Conservation (phyloP, 2,329 filamentous ascomycete genomes). For the Sporothrix curviconia region DNA sequence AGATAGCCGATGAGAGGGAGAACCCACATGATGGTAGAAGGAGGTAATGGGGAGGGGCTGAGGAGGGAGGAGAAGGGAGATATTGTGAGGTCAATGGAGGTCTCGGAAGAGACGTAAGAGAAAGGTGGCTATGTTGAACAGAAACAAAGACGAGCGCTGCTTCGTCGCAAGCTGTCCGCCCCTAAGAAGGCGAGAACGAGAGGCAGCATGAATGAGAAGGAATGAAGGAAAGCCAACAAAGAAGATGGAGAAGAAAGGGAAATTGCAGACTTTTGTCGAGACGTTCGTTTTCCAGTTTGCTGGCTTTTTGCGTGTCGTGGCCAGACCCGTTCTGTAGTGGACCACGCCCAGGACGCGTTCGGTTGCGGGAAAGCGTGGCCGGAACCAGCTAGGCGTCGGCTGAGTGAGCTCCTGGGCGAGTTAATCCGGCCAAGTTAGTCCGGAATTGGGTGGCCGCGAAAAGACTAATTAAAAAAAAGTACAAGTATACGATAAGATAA, state of each 20-base stretch:
- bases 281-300: no score
- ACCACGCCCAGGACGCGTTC: no score
- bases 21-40: conserved; percentile 71
- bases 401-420: not conserved
- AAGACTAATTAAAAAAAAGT: not conserved
- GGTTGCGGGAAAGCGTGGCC: not conserved
- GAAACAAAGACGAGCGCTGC: not conserved
- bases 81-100: no score
- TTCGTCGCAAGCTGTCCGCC: conserved; percentile 9
- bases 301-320: conserved; percentile 6
- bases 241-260: not conserved
- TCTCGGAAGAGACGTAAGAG: not conserved
- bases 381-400: not conserved
- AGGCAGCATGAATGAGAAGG: not conserved
- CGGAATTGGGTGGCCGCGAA: not conserved
- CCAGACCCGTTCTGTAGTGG: not conserved
- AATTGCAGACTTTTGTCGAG: no score
- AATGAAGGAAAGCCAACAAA: not conserved
- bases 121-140: not conserved
- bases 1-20: conserved; percentile 85
- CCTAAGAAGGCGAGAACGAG: not conserved
- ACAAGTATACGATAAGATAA: conserved; percentile 16
- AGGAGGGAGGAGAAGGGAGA: no score
- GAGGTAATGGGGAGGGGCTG: not conserved
- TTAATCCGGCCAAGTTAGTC: conserved; percentile 12